Evolutionary conservation across 371 early-diverging fungal species (phyloP), one percentile per base, ranked within the genome.

Genomic region (Mortierella sp.): DNA sequence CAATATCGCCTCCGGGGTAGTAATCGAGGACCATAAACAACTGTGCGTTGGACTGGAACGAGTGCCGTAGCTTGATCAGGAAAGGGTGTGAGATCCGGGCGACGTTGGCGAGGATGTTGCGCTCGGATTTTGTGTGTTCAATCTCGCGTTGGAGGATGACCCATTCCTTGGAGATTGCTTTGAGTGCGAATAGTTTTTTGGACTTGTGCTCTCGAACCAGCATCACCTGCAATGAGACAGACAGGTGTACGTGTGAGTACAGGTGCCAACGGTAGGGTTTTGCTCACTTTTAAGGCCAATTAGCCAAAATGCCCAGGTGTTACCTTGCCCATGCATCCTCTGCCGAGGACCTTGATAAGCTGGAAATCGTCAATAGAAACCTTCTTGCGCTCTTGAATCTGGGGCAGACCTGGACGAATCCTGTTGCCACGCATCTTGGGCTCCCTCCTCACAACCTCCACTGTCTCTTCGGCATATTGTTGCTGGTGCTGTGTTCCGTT

Each of bases 11-110:
- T 44, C 92, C 94, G 16, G 89, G 84, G 80, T 90, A 89, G 86
- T 96, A 98, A 79, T 97, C 98, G 77, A 98, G 90, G 2, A 97
- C 93, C 55, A 98, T 88, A 79, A 92, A 96, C 4, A 97, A 84
- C n/a, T 94, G 88, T 2, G 90, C 91, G 5, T 90, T 78, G 48
- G 92, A 89, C 81, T 96, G 95, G 74, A 96, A 96, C 1, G 95
- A 93, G 76, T 91, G 90, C 51, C 94, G 90, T n/a, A 96, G 87
- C 48, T 91, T 89, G 40, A 94, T 93, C 64, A 96, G 77, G 88
- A 95, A 96, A 0, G 96, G 94, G 50, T 94, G 93, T 5, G 85
- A 80, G 69, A 91, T 88, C 19, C 79, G 76, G n/a, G 91, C 87
- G 40, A 94, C 81, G 13, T 89, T 87, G 19, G 92, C 91, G 40